A percentile compares a stretch with the other conserved stretches of the same genome.
Conservation (phyloP, 768 basidiomycete species). For the Macrolepiota albuminosa region DNA sequence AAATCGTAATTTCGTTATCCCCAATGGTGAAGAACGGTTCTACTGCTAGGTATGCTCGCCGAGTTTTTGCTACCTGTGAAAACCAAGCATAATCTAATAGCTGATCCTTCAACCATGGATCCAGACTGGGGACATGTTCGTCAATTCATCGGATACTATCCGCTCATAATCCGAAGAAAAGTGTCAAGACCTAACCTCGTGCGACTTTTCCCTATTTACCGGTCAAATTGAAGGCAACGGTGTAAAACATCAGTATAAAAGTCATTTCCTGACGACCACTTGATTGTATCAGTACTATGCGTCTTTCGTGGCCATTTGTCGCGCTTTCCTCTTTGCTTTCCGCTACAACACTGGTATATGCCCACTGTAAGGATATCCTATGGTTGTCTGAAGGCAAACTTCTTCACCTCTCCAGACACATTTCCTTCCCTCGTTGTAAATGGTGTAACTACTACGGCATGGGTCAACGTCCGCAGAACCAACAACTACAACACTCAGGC, state of each 20-base stretch:
- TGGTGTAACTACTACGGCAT: constrained; percentile 31
- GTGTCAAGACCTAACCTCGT: background rate
- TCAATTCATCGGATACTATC: constrained; percentile 12
- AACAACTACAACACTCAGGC: constrained; percentile 40
- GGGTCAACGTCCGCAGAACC: constrained; percentile 39
- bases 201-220: background rate
- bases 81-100: background rate
- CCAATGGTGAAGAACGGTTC: no score
- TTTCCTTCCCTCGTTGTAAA: constrained; percentile 39
- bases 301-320: constrained; percentile 6
- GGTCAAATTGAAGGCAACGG: background rate
- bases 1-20: background rate
- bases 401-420: constrained; percentile 28
- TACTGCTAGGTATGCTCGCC: no score
- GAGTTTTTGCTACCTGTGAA: background rate
- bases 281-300: constrained; percentile 5
- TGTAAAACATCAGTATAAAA: background rate
- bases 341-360: constrained; percentile 3
- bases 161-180: background rate
- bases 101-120: background rate
- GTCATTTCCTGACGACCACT: background rate
- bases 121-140: constrained; percentile 7
- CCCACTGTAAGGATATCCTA: constrained; percentile 9
- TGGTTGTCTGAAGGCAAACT: background rate
- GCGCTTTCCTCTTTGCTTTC: constrained; percentile 7